These are phyloP conservation scores for Lasiosphaeria hispida DNA, from an alignment of 495 filamentous ascomycete genomes.

Conservation along the genomic window DNA sequence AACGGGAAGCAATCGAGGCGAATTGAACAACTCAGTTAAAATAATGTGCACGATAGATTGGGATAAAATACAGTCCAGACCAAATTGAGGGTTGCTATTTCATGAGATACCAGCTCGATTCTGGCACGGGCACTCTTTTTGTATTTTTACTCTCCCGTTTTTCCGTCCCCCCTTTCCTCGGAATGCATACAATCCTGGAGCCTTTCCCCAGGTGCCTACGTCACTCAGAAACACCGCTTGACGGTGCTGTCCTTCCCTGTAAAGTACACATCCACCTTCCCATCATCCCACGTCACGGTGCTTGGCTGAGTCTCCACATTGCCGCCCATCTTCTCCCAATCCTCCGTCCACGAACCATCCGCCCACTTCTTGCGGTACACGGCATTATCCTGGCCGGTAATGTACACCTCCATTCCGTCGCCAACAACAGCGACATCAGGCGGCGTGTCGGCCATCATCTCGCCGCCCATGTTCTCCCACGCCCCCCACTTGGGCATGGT, in stretches of 20 bases:
- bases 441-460: slow-evolving; percentile 15
- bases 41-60: too few species aligned
- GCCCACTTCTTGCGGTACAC: slow-evolving; percentile 28
- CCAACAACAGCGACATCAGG: slow-evolving; percentile 22
- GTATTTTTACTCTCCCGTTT: not conserved
- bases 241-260: slow-evolving; percentile 19
- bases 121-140: too few species aligned
- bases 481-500: slow-evolving; percentile 19
- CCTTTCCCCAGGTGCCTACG: too few species aligned
- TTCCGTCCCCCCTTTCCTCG: too few species aligned
- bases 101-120: too few species aligned
- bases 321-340: slow-evolving; percentile 26
- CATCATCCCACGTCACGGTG: slow-evolving; percentile 30
- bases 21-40: too few species aligned
- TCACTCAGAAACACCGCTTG: slow-evolving; percentile 11
- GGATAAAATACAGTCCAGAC: too few species aligned
- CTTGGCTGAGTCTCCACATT: slow-evolving; percentile 27
- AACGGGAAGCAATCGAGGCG: too few species aligned
- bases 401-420: slow-evolving; percentile 36
- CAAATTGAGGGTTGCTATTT: too few species aligned
- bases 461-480: slow-evolving; percentile 25
- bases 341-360: slow-evolving; percentile 19
- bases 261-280: slow-evolving; percentile 36
- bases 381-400: slow-evolving; percentile 23
- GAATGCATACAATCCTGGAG: too few species aligned